These are phyloP conservation scores for Phlebopus sp. DNA, from an alignment of 1,284 basidiomycete genomes.

Conservation along the genomic window DNA sequence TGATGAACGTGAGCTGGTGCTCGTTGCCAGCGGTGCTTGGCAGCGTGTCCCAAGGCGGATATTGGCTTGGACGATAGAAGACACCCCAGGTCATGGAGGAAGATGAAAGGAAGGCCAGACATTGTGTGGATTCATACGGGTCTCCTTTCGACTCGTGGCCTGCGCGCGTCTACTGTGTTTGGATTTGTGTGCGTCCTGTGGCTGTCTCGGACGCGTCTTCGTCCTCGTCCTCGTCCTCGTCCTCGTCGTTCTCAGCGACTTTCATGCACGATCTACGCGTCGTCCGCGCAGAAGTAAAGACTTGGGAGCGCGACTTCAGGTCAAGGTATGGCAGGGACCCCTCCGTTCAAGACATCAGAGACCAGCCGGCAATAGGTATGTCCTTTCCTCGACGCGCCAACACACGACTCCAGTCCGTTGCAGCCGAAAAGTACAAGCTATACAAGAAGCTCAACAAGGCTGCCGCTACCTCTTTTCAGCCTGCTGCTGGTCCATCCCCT, in stretches of 20 bases:
- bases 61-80: conserved; percentile 10
- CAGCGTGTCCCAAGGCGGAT: conserved; percentile 6
- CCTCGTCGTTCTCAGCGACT: background rate
- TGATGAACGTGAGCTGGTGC: conserved; percentile 11
- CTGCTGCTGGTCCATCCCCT: conserved; percentile 4
- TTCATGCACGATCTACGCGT: conserved; percentile 45
- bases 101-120: background rate
- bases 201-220: background rate
- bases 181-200: background rate
- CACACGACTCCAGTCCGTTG: conserved; percentile 12
- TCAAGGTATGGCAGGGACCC: conserved; percentile 59
- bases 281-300: conserved; percentile 74
- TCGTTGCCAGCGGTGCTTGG: conserved; percentile 7
- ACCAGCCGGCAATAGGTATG: conserved; percentile 68
- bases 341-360: conserved; percentile 76
- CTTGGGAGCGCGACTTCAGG: conserved; percentile 80
- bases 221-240: no score
- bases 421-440: conserved; percentile 79
- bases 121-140: background rate
- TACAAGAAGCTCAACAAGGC: conserved; percentile 77
- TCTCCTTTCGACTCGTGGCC: background rate
- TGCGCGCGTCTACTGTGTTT: background rate
- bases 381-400: conserved; percentile 16
- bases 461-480: conserved; percentile 10
- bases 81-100: conserved; percentile 16